These are phyloP conservation scores for Auriscalpium microsporum DNA, from an alignment of 768 basidiomycete species.

Conservation along the genomic window DNA sequence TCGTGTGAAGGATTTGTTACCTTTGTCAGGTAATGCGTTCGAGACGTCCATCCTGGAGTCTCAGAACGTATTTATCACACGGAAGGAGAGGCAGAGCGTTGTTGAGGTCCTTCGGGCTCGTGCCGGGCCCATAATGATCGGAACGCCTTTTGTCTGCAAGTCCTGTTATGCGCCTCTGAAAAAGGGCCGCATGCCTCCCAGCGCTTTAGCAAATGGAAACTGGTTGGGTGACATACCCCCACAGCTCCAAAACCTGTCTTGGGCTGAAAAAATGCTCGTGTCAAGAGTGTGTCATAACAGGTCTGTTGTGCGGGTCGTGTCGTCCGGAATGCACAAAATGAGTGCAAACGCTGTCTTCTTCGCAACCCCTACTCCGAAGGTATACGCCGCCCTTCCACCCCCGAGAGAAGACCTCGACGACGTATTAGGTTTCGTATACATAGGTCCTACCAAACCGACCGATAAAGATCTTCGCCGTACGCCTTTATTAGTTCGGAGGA, in stretches of 20 bases:
- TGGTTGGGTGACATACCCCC: no score
- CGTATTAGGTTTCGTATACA: conserved; percentile 23
- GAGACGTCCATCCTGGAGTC: no score
- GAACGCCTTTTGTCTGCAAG: no score
- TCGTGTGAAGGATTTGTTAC: no score
- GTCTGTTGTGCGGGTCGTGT: conserved; percentile 11
- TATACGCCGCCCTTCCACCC: conserved; percentile 27
- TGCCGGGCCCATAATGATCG: no score
- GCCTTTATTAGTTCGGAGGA: conserved; percentile 7
- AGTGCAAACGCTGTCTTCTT: conserved; percentile 27
- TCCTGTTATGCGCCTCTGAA: not conserved
- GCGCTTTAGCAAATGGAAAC: no score
- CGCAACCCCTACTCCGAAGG: conserved; percentile 22
- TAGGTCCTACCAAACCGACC: conserved; percentile 24
- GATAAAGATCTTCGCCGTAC: conserved; percentile 17
- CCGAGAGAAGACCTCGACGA: conserved; percentile 24
- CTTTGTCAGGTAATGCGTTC: no score
- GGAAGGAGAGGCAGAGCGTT: no score
- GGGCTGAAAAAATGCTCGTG: not conserved
- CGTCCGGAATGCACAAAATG: conserved; percentile 21
- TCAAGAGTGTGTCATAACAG: conserved; percentile 8
- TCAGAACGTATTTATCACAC: no score
- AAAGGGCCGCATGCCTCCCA: not conserved
- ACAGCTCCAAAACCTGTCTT: no score
- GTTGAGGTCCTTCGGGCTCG: no score